Percentiles rank a stretch among this genome's conserved stretches.
These are phyloP conservation scores for Colletotrichum musae DNA, from an alignment of 2,329 filamentous ascomycete species.

Conservation along the genomic window DNA sequence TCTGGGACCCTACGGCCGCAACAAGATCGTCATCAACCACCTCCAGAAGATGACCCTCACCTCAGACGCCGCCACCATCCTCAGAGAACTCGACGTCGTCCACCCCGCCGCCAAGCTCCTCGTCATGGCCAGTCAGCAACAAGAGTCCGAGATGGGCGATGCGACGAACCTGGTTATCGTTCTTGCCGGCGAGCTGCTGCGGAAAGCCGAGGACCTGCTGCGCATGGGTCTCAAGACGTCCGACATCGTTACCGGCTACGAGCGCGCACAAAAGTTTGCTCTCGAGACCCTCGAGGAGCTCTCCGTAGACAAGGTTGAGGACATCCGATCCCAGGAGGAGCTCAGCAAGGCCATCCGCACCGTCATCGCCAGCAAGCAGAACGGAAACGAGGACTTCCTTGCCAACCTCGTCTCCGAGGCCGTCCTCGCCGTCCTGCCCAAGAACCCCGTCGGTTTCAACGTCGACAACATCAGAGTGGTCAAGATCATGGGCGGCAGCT, in stretches of 20 bases:
- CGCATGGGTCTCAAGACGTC: conserved; percentile 98
- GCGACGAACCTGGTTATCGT: conserved; percentile 98
- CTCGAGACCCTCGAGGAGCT: conserved; percentile 89
- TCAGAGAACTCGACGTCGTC: conserved; percentile 97
- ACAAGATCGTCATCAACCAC: conserved; percentile 99
- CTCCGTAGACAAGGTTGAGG: conserved; percentile 89
- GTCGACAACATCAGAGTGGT: conserved; percentile 99
- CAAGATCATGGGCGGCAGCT: conserved; percentile 98
- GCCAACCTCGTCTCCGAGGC: conserved; percentile 89
- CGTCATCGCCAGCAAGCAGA: conserved; percentile 97
- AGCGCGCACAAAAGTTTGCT: conserved; percentile 92
- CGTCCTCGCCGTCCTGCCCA: conserved; percentile 89
- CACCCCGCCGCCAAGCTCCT: conserved; percentile 97
- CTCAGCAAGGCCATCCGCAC: conserved; percentile 96
- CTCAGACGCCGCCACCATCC: conserved; percentile 96
- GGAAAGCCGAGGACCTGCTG: conserved; percentile 96
- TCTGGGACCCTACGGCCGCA: conserved; percentile 95
- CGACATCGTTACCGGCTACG: conserved; percentile 95
- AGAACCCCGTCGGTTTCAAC: conserved; percentile 97
- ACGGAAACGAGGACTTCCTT: conserved; percentile 90
- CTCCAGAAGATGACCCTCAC: conserved; percentile 99
- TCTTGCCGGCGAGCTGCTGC: conserved; percentile 92
- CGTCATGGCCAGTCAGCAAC: conserved; percentile 99
- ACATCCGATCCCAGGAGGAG: conserved; percentile 85
- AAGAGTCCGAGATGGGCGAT: conserved; percentile 99